Base-by-base conservation (phyloP, 2,329 filamentous ascomycete species). In the Escovopsis sp. region DNA sequence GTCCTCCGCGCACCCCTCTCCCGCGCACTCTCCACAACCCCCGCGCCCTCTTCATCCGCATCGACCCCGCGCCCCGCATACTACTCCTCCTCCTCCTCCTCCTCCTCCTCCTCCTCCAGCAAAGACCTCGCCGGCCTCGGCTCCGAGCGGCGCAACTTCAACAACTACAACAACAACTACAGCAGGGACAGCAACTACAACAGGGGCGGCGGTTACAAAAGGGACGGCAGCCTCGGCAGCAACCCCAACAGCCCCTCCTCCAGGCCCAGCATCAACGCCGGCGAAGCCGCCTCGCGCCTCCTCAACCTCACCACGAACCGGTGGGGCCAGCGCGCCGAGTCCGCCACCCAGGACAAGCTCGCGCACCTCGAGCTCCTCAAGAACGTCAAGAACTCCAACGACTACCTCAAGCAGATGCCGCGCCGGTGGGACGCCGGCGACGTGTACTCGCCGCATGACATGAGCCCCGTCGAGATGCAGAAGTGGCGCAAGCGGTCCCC, bases 361-460 rank as follows among this genome's bases (percentile, higher is more conserved):
- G 48, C 51, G 12, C 53, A 63, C 43, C 57, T 63, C 43, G 58
- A 66, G 41, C 55, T 58, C 43, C 49, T 66, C 42, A 55, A 55
- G 48, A 57, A 61, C 49, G 56, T 58, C 48, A 63, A 63, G 53
- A 51, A 60, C 37, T 63, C 61, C 40, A 63, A 64, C 36, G 74
- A 76, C 47, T 76, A 76, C 58, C 62, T 76, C 51, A 67, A 63
- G 47, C 78, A 84, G 60, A 71, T 80, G 61, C 71, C 74, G 31
- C 79, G 88, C 38, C 70, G 72, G 34, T 96, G 83, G 81, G 68
- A 70, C 52, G 53, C 66, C 1, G 91, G 91, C 51, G 88, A 96
- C 57, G 72, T 95, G 40, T 96, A 96, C 64, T 74, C 87, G 45
- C 91, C 91, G 30, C 84, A 88, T 57, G 91, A 98, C 62, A 61